Percentiles rank a stretch among this genome's conserved stretches.
phyloP scores from a whole-genome alignment of 2,329 filamentous ascomycete species.

The Beauveria pseudobassiana region DNA sequence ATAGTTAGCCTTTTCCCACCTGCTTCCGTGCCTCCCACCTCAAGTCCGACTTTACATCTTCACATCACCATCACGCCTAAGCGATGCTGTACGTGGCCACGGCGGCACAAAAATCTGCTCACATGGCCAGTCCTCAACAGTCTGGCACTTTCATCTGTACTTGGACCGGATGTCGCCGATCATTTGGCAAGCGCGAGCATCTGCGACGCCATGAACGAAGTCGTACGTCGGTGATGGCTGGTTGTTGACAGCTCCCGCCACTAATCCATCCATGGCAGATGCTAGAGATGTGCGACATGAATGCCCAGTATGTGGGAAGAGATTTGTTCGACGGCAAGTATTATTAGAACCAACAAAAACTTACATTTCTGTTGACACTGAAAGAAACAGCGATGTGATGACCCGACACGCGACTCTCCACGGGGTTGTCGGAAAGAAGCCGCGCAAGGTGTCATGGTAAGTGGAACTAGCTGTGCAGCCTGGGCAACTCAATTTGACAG shows the following conservation, averaged over 20 bases:
- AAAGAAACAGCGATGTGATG: constrained; percentile 2
- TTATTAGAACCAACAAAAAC: neutral
- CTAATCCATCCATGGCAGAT: neutral
- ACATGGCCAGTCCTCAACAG: neutral
- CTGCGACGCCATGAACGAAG: constrained; percentile 8
- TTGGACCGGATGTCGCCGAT: neutral
- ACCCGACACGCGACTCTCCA: constrained; percentile 7
- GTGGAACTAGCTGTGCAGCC: neutral
- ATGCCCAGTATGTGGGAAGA: constrained; percentile 4
- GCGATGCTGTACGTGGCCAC: neutral
- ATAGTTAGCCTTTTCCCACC: neutral
- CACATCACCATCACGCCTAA: neutral
- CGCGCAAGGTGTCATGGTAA: constrained; percentile 6
- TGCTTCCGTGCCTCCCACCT: neutral
- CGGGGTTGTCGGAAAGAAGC: neutral
- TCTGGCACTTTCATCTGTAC: neutral
- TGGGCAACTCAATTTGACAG: neutral
- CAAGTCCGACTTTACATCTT: neutral
- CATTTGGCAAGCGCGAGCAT: constrained; percentile 9
- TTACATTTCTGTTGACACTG: neutral
- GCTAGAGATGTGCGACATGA: constrained; percentile 2
- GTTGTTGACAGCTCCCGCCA: neutral
- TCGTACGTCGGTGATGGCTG: neutral
- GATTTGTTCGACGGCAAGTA: constrained; percentile 5
- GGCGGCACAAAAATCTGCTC: neutral